Conservation (phyloP, 345 rosid species). For the Eucalyptus polyanthemos region DNA sequence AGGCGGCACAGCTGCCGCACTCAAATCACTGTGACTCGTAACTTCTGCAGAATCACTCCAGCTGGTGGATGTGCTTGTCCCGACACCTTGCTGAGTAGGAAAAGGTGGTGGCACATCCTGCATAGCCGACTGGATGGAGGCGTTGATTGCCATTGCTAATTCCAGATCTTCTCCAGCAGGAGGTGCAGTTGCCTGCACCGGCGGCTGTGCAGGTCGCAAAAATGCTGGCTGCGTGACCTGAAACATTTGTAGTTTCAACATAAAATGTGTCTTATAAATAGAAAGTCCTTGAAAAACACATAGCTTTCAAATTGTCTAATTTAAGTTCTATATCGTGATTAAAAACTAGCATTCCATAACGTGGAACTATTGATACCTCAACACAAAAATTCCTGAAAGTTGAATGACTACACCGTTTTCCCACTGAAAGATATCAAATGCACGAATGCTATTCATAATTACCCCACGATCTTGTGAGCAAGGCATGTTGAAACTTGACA, state of each 20-base stretch:
- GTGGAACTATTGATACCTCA: background rate
- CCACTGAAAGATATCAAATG: background rate
- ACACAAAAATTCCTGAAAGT: background rate
- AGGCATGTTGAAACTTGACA: background rate
- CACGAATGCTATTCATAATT: background rate
- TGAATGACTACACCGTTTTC: background rate
- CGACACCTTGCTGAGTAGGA: constrained; percentile 7
- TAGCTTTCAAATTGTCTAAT: background rate
- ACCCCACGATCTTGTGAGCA: background rate
- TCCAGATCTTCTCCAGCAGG: constrained; percentile 44
- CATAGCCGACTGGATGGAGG: constrained; percentile 57
- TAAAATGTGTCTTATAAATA: background rate
- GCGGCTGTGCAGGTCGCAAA: constrained; percentile 27
- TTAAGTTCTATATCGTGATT: background rate
- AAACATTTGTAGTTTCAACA: background rate
- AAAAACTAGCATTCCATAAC: background rate
- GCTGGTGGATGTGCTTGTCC: constrained; percentile 40
- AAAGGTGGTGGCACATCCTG: constrained; percentile 14
- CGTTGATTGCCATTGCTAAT: constrained; percentile 65
- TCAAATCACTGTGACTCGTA: background rate
- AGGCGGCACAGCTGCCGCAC: background rate
- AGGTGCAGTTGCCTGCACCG: constrained; percentile 62
- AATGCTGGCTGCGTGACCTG: constrained; percentile 62
- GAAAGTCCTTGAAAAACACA: background rate
- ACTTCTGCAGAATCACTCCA: background rate